Conservation (phyloP, 2,329 filamentous ascomycete species). For the Leptoxyphium fumago region DNA sequence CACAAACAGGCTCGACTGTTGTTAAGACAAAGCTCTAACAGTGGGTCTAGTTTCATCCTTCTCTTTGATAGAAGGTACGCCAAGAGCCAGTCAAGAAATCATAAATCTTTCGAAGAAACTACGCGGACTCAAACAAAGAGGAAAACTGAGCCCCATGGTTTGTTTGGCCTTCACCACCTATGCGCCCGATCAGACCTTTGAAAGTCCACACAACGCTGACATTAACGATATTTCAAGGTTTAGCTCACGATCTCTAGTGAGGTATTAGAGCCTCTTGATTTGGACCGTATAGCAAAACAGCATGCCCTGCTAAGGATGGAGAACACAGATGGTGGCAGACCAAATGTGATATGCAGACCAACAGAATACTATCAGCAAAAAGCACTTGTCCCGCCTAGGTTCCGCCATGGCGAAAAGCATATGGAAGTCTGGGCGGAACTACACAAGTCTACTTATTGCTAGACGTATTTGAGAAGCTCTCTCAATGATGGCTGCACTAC, state of each 20-base stretch:
- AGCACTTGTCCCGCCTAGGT: slow-evolving; percentile 1
- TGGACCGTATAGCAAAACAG: slow-evolving; percentile 25
- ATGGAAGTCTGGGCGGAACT: slow-evolving; percentile 6
- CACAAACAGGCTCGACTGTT: slow-evolving; percentile 30
- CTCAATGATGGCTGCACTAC: slow-evolving; percentile 13
- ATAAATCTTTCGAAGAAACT: too few species aligned
- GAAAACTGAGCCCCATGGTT: slow-evolving; percentile 34
- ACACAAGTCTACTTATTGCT: slow-evolving; percentile 7
- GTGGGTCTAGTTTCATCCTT: slow-evolving; percentile 39
- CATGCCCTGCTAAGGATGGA: slow-evolving; percentile 27
- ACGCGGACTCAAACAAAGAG: slow-evolving; percentile 42
- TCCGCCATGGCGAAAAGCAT: not conserved
- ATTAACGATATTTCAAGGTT: slow-evolving; percentile 47
- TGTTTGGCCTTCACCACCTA: slow-evolving; percentile 42
- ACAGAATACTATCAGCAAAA: slow-evolving; percentile 8
- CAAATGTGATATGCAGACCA: slow-evolving; percentile 7
- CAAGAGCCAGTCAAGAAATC: slow-evolving; percentile 58
- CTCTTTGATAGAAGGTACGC: slow-evolving; percentile 53
- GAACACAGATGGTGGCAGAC: slow-evolving; percentile 16
- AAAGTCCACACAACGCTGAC: slow-evolving; percentile 39
- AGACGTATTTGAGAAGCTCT: slow-evolving; percentile 9
- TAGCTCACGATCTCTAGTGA: slow-evolving; percentile 43
- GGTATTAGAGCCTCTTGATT: slow-evolving; percentile 34
- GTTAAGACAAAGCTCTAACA: slow-evolving; percentile 42
- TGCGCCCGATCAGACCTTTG: slow-evolving; percentile 43